These are phyloP conservation scores for Pythium rishiriense DNA, from an alignment of 352 stramenopile species.

Conservation along the genomic window DNA sequence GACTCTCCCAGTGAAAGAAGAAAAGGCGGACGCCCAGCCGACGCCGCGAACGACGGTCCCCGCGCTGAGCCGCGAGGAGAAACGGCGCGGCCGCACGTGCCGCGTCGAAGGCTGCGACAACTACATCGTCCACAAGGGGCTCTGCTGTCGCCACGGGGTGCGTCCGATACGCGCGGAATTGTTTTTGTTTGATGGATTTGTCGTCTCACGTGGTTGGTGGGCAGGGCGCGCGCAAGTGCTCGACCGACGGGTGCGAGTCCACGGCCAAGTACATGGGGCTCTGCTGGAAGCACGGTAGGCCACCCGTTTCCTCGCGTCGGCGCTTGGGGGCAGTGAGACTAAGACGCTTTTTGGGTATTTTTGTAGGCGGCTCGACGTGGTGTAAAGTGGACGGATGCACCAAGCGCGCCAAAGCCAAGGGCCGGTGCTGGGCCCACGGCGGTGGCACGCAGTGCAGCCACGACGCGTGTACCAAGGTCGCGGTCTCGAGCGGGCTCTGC, in stretches of 20 bases:
- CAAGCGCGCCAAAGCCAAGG: conserved; percentile 27
- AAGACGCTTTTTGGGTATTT: neutral
- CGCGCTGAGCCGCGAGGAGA: conserved; percentile 12
- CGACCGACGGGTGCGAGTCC: conserved; percentile 34
- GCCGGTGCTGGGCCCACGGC: conserved; percentile 29
- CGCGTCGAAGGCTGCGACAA: conserved; percentile 38
- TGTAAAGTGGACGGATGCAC: conserved; percentile 32
- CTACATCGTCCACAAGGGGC: conserved; percentile 44
- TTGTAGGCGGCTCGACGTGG: conserved; percentile 24
- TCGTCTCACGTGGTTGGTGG: too few species aligned
- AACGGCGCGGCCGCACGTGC: conserved; percentile 26
- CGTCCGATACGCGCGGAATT: too few species aligned
- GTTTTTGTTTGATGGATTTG: neutral
- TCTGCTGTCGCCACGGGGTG: conserved; percentile 47
- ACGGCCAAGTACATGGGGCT: conserved; percentile 44
- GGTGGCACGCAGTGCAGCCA: conserved; percentile 30
- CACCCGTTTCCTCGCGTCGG: conserved; percentile 26
- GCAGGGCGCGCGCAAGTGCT: conserved; percentile 48
- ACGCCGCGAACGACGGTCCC: neutral
- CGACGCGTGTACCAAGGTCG: conserved; percentile 28
- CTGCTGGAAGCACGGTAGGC: conserved; percentile 53
- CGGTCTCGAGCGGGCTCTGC: conserved; percentile 35
- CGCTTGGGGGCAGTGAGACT: conserved; percentile 16
- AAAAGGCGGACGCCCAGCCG: neutral
- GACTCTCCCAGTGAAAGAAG: neutral